Percentiles rank a stretch among this genome's conserved stretches.
Evolutionary conservation across 1,284 basidiomycete species (phyloP).

Genomic region (Hypsizygus ulmarius): DNA sequence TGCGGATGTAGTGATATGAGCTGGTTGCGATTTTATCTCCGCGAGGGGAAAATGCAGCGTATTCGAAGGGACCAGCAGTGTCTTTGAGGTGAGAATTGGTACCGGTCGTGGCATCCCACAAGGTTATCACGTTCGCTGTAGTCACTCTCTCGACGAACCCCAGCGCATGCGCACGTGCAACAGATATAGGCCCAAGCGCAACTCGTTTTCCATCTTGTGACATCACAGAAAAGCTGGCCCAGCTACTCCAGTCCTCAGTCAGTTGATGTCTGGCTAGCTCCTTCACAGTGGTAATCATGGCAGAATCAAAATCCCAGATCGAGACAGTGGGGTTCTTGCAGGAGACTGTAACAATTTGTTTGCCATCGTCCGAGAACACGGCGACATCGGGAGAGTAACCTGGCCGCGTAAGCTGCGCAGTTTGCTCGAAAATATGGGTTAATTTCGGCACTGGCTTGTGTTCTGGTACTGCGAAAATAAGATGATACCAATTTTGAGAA

Average conservation of each 20-base stretch:
- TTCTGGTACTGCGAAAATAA: too few relatives aligned
- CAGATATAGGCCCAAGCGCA: too few relatives aligned
- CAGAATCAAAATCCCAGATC: neutral
- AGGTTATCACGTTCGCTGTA: neutral
- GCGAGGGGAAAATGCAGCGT: neutral
- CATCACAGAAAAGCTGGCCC: neutral
- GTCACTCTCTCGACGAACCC: too few relatives aligned
- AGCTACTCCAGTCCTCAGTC: neutral
- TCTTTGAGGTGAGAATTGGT: neutral
- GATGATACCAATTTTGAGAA: too few relatives aligned
- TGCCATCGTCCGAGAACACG: neutral
- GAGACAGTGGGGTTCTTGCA: neutral
- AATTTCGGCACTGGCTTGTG: neutral
- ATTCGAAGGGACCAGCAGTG: neutral
- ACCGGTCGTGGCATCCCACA: neutral
- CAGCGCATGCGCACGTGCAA: too few relatives aligned
- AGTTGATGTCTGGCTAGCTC: neutral
- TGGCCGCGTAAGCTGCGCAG: neutral
- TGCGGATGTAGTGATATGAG: neutral
- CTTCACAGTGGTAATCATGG: neutral
- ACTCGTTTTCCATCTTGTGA: too few relatives aligned
- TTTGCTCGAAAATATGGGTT: slow-evolving; percentile 1
- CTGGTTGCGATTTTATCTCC: neutral
- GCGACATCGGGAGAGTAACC: neutral
- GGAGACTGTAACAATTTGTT: neutral